Evolutionary conservation across 2,329 filamentous ascomycete species (phyloP).

Genomic region (Diaporthe aspalathi): DNA sequence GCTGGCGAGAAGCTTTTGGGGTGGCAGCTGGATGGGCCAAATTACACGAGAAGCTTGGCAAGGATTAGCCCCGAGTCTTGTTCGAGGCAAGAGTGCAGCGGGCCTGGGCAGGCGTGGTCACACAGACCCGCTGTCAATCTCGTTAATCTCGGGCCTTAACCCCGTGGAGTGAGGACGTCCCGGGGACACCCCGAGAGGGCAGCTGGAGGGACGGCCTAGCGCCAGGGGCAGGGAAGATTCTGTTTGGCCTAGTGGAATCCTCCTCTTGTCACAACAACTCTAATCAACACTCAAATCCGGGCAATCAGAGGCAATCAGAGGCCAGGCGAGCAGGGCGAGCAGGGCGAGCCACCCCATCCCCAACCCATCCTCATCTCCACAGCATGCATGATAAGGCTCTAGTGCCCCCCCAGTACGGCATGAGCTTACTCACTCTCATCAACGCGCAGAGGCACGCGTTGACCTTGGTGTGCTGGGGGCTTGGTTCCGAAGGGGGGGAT

Average conservation of each 20-base stretch:
- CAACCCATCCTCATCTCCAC: conserved; percentile 10
- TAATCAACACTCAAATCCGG: conserved; percentile 3
- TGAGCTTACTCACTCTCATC: background rate
- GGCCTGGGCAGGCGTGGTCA: background rate
- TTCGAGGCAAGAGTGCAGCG: conserved; percentile 18
- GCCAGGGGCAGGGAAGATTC: conserved; percentile 26
- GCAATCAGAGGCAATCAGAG: background rate
- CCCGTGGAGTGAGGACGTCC: conserved; percentile 17
- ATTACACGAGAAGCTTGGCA: conserved; percentile 26
- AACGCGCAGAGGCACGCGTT: background rate
- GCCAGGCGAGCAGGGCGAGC: background rate
- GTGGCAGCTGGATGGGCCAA: no score
- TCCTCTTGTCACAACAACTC: conserved; percentile 30
- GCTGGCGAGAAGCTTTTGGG: conserved; percentile 21
- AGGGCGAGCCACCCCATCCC: background rate
- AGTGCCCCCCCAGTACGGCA: background rate
- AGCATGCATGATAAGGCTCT: conserved; percentile 10
- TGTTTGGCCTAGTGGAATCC: conserved; percentile 30
- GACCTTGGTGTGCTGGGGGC: background rate
- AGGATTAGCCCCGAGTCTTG: conserved; percentile 13
- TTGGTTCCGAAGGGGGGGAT: background rate
- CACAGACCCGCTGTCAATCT: conserved; percentile 32
- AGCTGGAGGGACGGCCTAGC: background rate
- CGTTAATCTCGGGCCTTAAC: conserved; percentile 30
- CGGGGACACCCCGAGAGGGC: conserved; percentile 29